Evolutionary conservation across 306 rosid species (phyloP), one percentile per base, ranked within the genome.

Genomic region (Lathyrus oleraceus): DNA sequence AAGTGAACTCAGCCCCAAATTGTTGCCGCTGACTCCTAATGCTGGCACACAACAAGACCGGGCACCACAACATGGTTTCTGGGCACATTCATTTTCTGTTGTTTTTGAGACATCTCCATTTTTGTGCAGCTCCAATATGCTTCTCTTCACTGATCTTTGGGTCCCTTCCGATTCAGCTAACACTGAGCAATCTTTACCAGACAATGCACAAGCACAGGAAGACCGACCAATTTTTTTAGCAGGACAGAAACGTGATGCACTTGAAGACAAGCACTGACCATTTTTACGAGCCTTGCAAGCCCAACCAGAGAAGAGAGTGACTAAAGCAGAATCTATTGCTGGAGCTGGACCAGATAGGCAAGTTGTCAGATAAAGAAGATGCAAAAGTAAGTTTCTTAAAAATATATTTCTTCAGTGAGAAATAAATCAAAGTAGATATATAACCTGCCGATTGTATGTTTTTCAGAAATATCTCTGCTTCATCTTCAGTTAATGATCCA

Each of bases 211-310:
- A 10, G 85, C 65, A 64, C 97, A 90, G 36, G 70, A 68, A 16
- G 95, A 65, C 51, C 40, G 83, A 52, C 47, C 69, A 67, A 74
- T 58, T 75, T 87, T 81, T 78, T 89, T 96, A 65, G 88, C 95
- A 70, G 90, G 87, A 77, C 99, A 95, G 79, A 88, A 87, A 63
- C 96, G 89, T 72, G 75, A 78, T 42, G 68, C 85, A 79, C 88
- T 86, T 74, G 89, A 86, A 73, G 96, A 91, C 82, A 87, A 72
- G 79, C 99, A 91, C 75, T 83, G 78, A 70, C 96, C 96, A 47
- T 87, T 82, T 39, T 85, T 95, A 77, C 95, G 96, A 68, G 96
- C 99, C 88, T 91, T 91, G 86, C 99, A 95, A 79, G 97, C 95
- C 99, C 99, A 95, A 65, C 99, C 99, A 76, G 85, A 84, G 72